A percentile compares a stretch with the other conserved stretches of the same genome.
Evolutionary conservation across 139 green algal genomes (phyloP).

Genomic region (Mesotaenium endlicherianum): DNA sequence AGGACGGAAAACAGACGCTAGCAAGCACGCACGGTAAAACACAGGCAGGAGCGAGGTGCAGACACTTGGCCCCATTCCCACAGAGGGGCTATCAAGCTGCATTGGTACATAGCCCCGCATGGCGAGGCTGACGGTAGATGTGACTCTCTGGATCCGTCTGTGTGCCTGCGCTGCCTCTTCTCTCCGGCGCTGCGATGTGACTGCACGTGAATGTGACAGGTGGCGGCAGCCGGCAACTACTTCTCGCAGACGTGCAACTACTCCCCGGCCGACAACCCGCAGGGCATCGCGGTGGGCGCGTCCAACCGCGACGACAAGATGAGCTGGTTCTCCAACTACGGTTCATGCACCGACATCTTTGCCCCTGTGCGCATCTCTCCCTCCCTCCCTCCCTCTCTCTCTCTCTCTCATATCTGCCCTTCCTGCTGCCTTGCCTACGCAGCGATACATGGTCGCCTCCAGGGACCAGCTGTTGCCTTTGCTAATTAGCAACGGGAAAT

Average conservation of each 20-base stretch:
- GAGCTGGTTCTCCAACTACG: slow-evolving; percentile 51
- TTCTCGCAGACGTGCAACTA: slow-evolving; percentile 21
- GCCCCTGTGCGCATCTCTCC: slow-evolving; percentile 25
- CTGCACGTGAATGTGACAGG: not conserved
- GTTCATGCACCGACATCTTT: slow-evolving; percentile 47
- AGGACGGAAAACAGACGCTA: too few species aligned
- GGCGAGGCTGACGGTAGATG: too few species aligned
- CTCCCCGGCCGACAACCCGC: slow-evolving; percentile 7
- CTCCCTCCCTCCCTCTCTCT: not conserved
- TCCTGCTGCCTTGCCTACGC: not conserved
- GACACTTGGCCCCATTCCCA: too few species aligned
- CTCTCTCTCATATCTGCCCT: not conserved
- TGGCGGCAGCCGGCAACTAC: slow-evolving; percentile 32
- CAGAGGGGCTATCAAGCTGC: too few species aligned
- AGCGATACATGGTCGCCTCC: too few species aligned
- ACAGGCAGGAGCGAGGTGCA: too few species aligned
- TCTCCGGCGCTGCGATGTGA: not conserved
- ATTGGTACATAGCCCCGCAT: too few species aligned
- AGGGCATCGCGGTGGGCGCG: slow-evolving; percentile 14
- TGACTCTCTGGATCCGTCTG: too few species aligned
- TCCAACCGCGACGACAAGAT: slow-evolving; percentile 13
- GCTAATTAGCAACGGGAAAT: too few species aligned
- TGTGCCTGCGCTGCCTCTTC: too few species aligned
- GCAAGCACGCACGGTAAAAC: too few species aligned
- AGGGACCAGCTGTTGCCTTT: too few species aligned